Percentiles rank a stretch among this genome's conserved stretches.
Conservation (phyloP, 257 asterid genomes). For the Solanum medicagineum region DNA sequence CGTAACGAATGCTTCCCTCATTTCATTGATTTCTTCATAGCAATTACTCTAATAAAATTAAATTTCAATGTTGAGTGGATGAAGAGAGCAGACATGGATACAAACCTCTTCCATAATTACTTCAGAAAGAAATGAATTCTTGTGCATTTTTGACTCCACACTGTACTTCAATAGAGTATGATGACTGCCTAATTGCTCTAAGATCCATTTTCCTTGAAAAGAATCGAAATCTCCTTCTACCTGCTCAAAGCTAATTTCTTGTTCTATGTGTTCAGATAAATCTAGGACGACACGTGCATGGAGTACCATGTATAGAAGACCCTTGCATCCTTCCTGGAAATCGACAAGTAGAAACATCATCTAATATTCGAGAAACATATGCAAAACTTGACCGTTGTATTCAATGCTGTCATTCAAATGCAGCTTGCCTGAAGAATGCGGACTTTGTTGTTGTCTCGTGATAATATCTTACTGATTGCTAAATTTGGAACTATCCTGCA, state of each 20-base stretch:
- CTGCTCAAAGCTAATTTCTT: slow-evolving; percentile 83
- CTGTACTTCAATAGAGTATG: slow-evolving; percentile 77
- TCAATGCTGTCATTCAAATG: background rate
- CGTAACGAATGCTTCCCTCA: background rate
- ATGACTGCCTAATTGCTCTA: slow-evolving; percentile 87
- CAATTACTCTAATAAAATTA: background rate
- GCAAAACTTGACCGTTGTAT: background rate
- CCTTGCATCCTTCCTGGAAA: slow-evolving; percentile 96
- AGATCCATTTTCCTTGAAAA: slow-evolving; percentile 80
- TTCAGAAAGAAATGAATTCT: slow-evolving; percentile 88
- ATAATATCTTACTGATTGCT: slow-evolving; percentile 88
- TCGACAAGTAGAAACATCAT: slow-evolving; percentile 1
- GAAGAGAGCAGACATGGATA: background rate
- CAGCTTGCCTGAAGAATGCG: slow-evolving; percentile 79
- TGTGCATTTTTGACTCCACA: slow-evolving; percentile 89
- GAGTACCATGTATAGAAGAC: slow-evolving; percentile 84
- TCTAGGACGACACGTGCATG: slow-evolving; percentile 95
- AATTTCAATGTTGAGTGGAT: background rate
- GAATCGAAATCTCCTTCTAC: slow-evolving; percentile 91
- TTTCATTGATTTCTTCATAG: background rate
- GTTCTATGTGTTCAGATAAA: slow-evolving; percentile 60
- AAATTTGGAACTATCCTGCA: slow-evolving; percentile 96
- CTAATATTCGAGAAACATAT: background rate
- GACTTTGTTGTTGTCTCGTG: slow-evolving; percentile 82
- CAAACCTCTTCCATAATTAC: slow-evolving; percentile 97